Evolutionary conservation across 495 filamentous ascomycete genomes (phyloP).

Genomic region (Bacidia gigantensis): DNA sequence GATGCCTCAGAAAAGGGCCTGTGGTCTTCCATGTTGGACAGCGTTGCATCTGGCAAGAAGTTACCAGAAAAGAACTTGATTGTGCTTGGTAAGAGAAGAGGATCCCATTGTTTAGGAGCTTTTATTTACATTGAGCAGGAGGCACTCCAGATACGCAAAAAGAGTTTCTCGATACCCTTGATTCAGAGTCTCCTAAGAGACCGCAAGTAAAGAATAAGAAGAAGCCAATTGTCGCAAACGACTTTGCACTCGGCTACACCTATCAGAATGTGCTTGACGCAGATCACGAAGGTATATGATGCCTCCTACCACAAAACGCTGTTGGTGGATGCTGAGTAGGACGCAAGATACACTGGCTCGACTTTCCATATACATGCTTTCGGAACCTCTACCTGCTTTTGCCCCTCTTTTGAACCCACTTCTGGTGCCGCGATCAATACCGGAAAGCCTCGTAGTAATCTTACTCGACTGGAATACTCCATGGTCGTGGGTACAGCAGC

Average conservation of each 20-base stretch:
- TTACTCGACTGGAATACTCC: constrained; percentile 86
- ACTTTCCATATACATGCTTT: constrained; percentile 79
- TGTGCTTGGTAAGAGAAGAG: constrained; percentile 51
- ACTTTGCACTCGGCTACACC: constrained; percentile 86
- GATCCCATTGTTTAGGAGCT: neutral
- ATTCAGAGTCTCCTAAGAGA: constrained; percentile 43
- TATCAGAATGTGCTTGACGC: constrained; percentile 91
- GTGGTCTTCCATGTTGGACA: constrained; percentile 88
- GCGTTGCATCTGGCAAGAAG: constrained; percentile 77
- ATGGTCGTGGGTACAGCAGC: constrained; percentile 79
- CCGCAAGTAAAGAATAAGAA: constrained; percentile 44
- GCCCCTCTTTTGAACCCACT: constrained; percentile 72
- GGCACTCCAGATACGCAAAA: constrained; percentile 79
- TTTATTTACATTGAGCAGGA: constrained; percentile 33
- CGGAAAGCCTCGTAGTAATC: constrained; percentile 76
- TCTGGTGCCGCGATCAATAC: constrained; percentile 71
- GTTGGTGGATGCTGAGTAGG: neutral
- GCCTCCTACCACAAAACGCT: neutral
- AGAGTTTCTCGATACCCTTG: constrained; percentile 76
- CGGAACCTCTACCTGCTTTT: constrained; percentile 68
- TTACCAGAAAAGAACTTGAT: constrained; percentile 86
- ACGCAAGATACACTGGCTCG: constrained; percentile 71
- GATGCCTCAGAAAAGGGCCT: constrained; percentile 77
- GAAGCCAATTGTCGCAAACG: constrained; percentile 73
- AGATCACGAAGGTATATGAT: constrained; percentile 90